Base-by-base conservation (phyloP, 2,329 filamentous ascomycete species). In the Leptographium wingfieldii region DNA sequence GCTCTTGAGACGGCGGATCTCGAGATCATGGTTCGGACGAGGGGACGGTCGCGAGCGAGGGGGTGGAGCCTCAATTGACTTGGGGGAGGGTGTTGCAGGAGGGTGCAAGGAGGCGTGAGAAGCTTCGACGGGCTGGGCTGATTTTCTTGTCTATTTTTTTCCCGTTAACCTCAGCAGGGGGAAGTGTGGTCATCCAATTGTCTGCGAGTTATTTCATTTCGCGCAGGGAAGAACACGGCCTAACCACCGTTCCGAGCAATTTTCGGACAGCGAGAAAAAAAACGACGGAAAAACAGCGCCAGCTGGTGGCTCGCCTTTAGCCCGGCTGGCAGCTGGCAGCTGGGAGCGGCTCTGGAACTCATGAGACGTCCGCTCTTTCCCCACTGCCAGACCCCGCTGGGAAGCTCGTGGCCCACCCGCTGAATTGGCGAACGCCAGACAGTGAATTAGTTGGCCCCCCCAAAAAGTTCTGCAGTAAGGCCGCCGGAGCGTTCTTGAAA, bases 1-100 rank as follows among this genome's bases (percentile, higher is more conserved):
- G 75, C 77, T 76, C 78, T 76, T 70, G 79, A 76, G 72, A 83
- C 75, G 74, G 79, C 76, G 71, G 80, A 79, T 80, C 80, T 79
- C 73, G 80, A 81, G 73, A 83, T 78, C 81, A 84, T 84, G 58
- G 61, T 63, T 43, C 33, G 55, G 56, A 33, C 3, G 25, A 27
- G 38, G n/a, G 19, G 27, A 77, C 71, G 72, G 78, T 73, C 75
- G 75, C n/a, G 38, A 55, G 52, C 43, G 19, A 52, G 43, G 51
- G 38, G 43, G 54, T 40, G 58, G 33, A 56, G 29, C 56, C 55
- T 54, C 31, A 54, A 55, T 27, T 46, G 57, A 49, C 22, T 6
- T 53, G 29, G 31, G 22, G 19, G 33, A 22, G 16, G 35, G 38
- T 16, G 57, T 55, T 33, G 48, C 31, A 48, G 27, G 40, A 38